phyloP scores from a whole-genome alignment of 148 eudicot species.

The Agrostemma githago region DNA sequence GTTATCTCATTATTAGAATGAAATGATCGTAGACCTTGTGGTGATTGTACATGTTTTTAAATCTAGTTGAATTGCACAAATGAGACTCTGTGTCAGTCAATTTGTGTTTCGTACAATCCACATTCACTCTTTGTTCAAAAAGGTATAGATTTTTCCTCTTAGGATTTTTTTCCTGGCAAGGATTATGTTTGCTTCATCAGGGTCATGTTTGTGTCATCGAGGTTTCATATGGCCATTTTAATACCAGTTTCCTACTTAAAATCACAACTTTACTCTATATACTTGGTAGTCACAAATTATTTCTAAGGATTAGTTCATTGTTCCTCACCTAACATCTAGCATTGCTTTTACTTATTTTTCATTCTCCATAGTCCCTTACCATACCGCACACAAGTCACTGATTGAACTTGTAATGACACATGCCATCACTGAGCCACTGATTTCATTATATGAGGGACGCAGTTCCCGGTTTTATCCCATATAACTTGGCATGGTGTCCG shows the following conservation, averaged over 20 bases:
- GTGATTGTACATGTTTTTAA: neutral
- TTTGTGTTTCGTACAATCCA: neutral
- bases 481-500: too few species aligned
- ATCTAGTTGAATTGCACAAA: neutral
- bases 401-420: too few species aligned
- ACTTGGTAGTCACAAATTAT: neutral
- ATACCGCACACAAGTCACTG: neutral
- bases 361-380: neutral
- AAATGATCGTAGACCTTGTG: neutral
- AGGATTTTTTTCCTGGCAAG: neutral
- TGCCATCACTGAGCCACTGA: too few species aligned
- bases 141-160: neutral
- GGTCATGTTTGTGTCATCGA: neutral
- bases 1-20: neutral
- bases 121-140: neutral
- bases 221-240: neutral
- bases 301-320: neutral
- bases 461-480: too few species aligned
- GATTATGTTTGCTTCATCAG: neutral
- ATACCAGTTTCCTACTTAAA: neutral
- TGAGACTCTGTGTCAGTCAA: neutral
- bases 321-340: neutral
- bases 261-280: neutral
- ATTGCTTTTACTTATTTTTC: neutral
- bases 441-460: too few species aligned